These are phyloP conservation scores for Benincasa hispida DNA, from an alignment of 306 rosid species.

Conservation along the genomic window DNA sequence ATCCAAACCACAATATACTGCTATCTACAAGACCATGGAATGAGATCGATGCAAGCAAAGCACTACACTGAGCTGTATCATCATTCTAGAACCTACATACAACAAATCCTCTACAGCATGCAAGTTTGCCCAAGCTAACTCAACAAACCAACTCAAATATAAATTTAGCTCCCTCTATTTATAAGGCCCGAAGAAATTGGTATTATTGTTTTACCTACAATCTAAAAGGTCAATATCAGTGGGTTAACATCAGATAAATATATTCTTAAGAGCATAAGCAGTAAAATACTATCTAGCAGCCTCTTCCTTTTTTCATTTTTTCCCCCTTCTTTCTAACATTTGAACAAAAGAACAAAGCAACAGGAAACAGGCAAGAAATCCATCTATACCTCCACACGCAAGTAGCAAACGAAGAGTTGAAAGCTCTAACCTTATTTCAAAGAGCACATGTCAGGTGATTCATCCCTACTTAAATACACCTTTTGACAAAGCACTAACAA, in stretches of 20 bases:
- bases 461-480: conserved; percentile 14
- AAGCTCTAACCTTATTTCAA: conserved; percentile 37
- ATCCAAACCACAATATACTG: neutral
- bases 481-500: conserved; percentile 23
- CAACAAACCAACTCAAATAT: neutral
- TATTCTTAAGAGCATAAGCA: neutral
- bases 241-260: neutral
- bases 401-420: conserved; percentile 9
- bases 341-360: neutral
- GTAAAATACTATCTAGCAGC: neutral
- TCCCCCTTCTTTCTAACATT: neutral
- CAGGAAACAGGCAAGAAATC: neutral
- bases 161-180: neutral
- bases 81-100: neutral
- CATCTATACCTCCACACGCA: neutral
- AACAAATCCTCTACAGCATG: neutral
- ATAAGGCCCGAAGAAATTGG: neutral
- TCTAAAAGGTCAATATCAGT: neutral
- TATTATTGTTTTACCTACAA: neutral
- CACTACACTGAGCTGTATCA: neutral
- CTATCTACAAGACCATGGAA: neutral
- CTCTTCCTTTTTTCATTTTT: too few relatives aligned
- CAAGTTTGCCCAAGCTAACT: neutral
- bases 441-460: conserved; percentile 2
- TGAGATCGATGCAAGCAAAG: neutral